Evolutionary conservation across 768 basidiomycete genomes (phyloP).

Genomic region (Russula lepida): DNA sequence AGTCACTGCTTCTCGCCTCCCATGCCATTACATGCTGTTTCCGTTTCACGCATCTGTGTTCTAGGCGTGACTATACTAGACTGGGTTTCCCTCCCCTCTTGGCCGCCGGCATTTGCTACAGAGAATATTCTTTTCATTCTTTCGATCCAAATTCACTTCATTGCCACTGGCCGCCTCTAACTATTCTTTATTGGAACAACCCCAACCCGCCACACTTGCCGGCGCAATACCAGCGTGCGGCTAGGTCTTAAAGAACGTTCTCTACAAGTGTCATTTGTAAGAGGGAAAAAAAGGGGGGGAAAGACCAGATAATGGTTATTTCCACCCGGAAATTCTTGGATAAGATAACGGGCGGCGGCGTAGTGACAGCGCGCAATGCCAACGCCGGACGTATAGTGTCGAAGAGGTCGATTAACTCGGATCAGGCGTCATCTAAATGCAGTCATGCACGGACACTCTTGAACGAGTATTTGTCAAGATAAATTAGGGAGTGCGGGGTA

Average conservation of each 20-base stretch:
- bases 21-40: not conserved
- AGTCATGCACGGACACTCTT: not conserved
- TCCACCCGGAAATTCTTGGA: not conserved
- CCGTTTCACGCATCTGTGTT: not conserved
- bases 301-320: not conserved
- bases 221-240: not conserved
- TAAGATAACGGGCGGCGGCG: not conserved
- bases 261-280: not conserved
- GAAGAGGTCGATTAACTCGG: not conserved
- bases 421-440: conserved; percentile 7
- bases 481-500: conserved; percentile 6
- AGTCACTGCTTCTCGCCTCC: not conserved
- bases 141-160: not conserved
- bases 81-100: not conserved
- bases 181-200: not conserved
- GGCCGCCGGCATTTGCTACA: not conserved
- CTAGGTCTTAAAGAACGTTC: conserved; percentile 1
- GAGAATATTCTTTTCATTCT: not conserved
- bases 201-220: not conserved
- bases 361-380: not conserved
- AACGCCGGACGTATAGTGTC: not conserved
- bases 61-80: not conserved
- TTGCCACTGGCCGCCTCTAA: not conserved
- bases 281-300: not conserved
- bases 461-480: conserved; percentile 6